Base-by-base conservation (phyloP, 1,284 basidiomycete species). In the Phylloboletellus chloephorus region DNA sequence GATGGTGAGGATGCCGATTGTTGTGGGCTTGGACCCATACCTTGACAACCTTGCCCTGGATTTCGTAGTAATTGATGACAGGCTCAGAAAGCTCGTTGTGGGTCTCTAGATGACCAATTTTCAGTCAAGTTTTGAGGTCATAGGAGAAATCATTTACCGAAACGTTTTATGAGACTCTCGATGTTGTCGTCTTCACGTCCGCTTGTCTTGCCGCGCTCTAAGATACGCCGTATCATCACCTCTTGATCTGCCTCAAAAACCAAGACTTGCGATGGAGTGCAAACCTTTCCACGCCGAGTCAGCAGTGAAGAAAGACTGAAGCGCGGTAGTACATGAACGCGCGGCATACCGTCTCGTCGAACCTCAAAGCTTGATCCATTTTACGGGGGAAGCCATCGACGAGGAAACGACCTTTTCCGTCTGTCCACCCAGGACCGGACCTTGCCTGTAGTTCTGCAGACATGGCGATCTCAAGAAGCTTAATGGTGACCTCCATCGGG, bases 91-190 rank as follows among this genome's bases (percentile, higher is more conserved):
- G 88, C 36, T 87, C 81, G 49, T 86, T 74, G 67, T 98, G 98
- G 1, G 94, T 96, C 26, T 69, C 92, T 95, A 46, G 10, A 38
- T 20, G 19, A 38, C 46, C 19, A 38, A 24, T 30, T 43, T 39
- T 42, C 29, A 35, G 23, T 21, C 37, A 32, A 35, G 40, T 15
- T 21, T 9, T 3, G 43, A 12, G 15, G 19, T 20, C 17, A n/a
- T 11, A 23, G 13, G 37, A 21, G 13, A 17, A 31, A 23, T 23
- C 6, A 72, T 85, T 36, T 60, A 88, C 91, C 71, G 73, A 98
- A 98, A 10, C 96, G 87, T 69, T 98, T 99, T 68, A 80, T 87
- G 69, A 98, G 97, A 60, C 84, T 93, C 67, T 97, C 93, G 16
- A 56, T 54, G 62, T 99, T 99, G 64, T 98, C 96, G 57, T 99